Percentiles rank a stretch among this genome's conserved stretches.
phyloP scores from a whole-genome alignment of 2,329 filamentous ascomycete genomes.

The Stagonosporopsis vannaccii region DNA sequence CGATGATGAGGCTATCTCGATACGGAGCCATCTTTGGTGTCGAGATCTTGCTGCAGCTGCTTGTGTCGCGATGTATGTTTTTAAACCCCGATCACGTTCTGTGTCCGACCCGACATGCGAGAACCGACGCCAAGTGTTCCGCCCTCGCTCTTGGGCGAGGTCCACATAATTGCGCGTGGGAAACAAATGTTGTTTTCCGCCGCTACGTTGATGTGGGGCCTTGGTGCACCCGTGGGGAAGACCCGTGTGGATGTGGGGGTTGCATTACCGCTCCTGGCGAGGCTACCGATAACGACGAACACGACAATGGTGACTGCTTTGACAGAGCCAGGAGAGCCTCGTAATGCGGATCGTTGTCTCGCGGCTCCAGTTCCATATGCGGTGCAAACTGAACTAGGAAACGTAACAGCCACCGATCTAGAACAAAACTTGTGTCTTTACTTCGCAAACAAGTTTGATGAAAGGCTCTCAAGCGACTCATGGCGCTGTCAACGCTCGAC shows the following conservation, averaged over 20 bases:
- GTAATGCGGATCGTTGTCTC: slow-evolving; percentile 36
- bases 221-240: slow-evolving; percentile 8
- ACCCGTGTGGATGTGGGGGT: slow-evolving; percentile 14
- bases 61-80: slow-evolving; percentile 6
- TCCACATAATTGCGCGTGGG: slow-evolving; percentile 19
- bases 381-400: slow-evolving; percentile 37
- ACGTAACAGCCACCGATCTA: slow-evolving; percentile 34
- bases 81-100: slow-evolving; percentile 4
- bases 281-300: slow-evolving; percentile 27
- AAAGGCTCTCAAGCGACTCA: slow-evolving; percentile 35
- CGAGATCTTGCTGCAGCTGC: neutral
- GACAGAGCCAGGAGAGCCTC: slow-evolving; percentile 32
- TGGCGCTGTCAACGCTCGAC: slow-evolving; percentile 34
- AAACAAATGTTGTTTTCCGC: slow-evolving; percentile 28
- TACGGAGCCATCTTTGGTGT: slow-evolving; percentile 17
- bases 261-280: slow-evolving; percentile 15
- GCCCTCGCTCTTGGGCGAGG: slow-evolving; percentile 3
- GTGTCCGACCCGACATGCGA: slow-evolving; percentile 10
- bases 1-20: slow-evolving; percentile 19
- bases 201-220: slow-evolving; percentile 23
- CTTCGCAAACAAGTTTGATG: slow-evolving; percentile 36
- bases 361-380: slow-evolving; percentile 36
- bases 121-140: slow-evolving; percentile 16
- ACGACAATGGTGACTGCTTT: slow-evolving; percentile 34
- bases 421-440: slow-evolving; percentile 36